Evolutionary conservation across 192 early-diverging fungal species (phyloP).

Genomic region (Jimgerdemannia flammicorona): DNA sequence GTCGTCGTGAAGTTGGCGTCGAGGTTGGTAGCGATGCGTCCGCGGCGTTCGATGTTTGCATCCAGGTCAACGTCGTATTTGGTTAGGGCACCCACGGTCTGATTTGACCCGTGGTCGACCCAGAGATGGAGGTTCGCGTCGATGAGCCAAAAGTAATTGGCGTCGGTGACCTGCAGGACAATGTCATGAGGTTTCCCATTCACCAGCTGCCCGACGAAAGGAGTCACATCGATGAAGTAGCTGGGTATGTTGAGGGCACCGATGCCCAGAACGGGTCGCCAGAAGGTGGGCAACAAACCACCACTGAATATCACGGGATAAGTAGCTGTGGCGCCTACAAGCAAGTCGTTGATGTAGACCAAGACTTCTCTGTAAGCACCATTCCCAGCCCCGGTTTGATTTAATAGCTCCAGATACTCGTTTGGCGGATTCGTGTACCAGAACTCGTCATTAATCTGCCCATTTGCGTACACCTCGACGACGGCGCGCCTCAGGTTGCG

Average conservation of each 20-base stretch:
- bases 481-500: slow-evolving; percentile 8
- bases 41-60: slow-evolving; percentile 5
- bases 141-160: slow-evolving; percentile 9
- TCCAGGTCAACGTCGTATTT: slow-evolving; percentile 1
- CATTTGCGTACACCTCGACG: slow-evolving; percentile 15
- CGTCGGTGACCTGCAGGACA: background rate
- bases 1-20: slow-evolving; percentile 8
- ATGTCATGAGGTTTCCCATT: slow-evolving; percentile 19
- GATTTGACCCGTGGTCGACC: slow-evolving; percentile 10
- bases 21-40: slow-evolving; percentile 1
- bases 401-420: background rate
- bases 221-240: slow-evolving; percentile 12
- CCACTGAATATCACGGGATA: slow-evolving; percentile 14
- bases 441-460: slow-evolving; percentile 16
- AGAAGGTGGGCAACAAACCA: slow-evolving; percentile 12
- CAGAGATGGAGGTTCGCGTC: slow-evolving; percentile 19
- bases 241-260: slow-evolving; percentile 14
- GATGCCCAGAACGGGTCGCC: slow-evolving; percentile 13
- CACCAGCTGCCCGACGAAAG: slow-evolving; percentile 16
- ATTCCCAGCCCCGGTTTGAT: too few species aligned
- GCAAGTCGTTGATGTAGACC: slow-evolving; percentile 6
- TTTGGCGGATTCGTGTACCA: slow-evolving; percentile 14
- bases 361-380: slow-evolving; percentile 7
- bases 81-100: slow-evolving; percentile 6
- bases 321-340: slow-evolving; percentile 6